Percentiles rank a stretch among this genome's conserved stretches.
Evolutionary conservation across 345 rosid species (phyloP).

Genomic region (Ceriops tagal): DNA sequence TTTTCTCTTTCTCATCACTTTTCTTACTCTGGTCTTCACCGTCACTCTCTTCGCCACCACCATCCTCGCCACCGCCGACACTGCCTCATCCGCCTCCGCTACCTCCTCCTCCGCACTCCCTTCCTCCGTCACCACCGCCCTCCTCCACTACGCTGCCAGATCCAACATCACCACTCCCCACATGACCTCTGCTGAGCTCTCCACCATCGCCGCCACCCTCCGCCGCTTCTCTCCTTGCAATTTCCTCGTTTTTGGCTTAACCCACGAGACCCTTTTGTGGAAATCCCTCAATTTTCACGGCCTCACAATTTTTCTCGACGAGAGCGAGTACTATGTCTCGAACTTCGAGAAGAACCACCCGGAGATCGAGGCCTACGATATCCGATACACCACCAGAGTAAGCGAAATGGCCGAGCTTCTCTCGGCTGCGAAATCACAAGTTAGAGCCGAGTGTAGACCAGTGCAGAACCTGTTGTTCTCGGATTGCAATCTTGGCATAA

Average conservation of each 20-base stretch:
- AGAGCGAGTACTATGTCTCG: constrained; percentile 57
- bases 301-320: constrained; percentile 73
- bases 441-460: constrained; percentile 57
- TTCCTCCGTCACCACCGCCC: constrained; percentile 49
- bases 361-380: constrained; percentile 73
- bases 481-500: constrained; percentile 71
- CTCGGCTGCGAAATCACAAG: constrained; percentile 31
- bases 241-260: constrained; percentile 71
- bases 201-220: constrained; percentile 48
- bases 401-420: constrained; percentile 45
- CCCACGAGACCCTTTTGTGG: constrained; percentile 87
- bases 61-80: constrained; percentile 17
- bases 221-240: constrained; percentile 45
- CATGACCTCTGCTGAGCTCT: constrained; percentile 69
- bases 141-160: constrained; percentile 66
- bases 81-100: constrained; percentile 22
- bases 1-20: constrained; percentile 52
- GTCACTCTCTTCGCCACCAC: constrained; percentile 52
- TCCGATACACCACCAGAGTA: constrained; percentile 70
- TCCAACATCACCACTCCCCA: constrained; percentile 44
- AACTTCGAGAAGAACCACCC: constrained; percentile 57
- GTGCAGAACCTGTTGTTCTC: constrained; percentile 90
- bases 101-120: constrained; percentile 36
- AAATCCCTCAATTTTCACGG: constrained; percentile 66
- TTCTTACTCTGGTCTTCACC: constrained; percentile 71